Base-by-base conservation (phyloP, 805 yeast species). In the Cyberlindnera euphorbiiphila region DNA sequence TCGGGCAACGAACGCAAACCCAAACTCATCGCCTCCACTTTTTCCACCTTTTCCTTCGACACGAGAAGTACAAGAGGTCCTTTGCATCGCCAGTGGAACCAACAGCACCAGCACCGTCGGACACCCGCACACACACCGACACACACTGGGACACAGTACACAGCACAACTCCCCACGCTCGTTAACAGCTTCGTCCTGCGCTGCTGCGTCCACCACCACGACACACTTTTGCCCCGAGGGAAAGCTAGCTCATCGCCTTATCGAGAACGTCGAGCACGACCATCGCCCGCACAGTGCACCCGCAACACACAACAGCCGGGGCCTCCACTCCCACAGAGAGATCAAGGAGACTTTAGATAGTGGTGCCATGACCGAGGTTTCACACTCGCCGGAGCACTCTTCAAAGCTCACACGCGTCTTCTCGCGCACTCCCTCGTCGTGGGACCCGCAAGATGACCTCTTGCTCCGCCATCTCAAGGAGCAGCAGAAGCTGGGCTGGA, bases 401-500 rank as follows among this genome's bases (percentile, higher is more conserved):
- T n/a, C n/a, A n/a, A 45, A 57, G 41, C 42, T 49, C 23, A 46
- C 57, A 15, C 41, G 56, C 19, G 54, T 51, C 33, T 46, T 56
- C 29, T 49, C 56, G 3, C 47, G 61, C 12, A 56, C 69, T 5
- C 80, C 81, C 17, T 68, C 77, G 4, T 73, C 91, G 1, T 85
- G 94, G 94, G 81, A 85, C 33, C 81, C 86, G 1, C 76, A 78
- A 47, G 94, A 85, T 53, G 94, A 85, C 53, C 62, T 76, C 37
- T 55, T 84, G 19, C 62, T 85, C 35, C 71, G 93, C 36, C 85
- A 81, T 51, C 68, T 86, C 53, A 86, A 86, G 60, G 95, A 86
- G 57, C 78, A 78, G 44, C 85, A 80, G 57, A 84, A 83, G 56
- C 69, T 85, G 49, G 95, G 95, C 1, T 86, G 95, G 95, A 78